Evolutionary conservation across 139 green algal species (phyloP).

Genomic region (Chlorella sorokiniana): DNA sequence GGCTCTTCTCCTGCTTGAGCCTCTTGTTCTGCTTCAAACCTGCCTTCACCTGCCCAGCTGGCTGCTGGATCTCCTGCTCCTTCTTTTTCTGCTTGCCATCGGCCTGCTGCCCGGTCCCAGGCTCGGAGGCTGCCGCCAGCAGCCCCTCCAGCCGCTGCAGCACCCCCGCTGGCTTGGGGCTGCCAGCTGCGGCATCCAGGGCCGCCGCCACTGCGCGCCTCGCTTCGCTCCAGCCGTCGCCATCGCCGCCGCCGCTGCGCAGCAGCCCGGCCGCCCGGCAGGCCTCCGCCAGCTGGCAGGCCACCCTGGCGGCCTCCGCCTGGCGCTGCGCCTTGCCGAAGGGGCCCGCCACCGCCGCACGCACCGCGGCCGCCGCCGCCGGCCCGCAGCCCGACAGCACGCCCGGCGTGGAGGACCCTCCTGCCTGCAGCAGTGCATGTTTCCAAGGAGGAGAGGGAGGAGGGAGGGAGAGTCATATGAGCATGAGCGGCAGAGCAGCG

Average conservation of each 20-base stretch:
- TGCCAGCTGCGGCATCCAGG: background rate
- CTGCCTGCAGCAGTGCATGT: background rate
- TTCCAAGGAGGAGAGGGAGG: background rate
- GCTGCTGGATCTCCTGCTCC: background rate
- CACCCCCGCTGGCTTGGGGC: slow-evolving; percentile 3
- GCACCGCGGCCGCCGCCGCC: background rate
- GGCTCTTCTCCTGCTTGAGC: too few relatives aligned
- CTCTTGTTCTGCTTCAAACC: too few relatives aligned
- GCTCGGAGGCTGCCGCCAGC: background rate
- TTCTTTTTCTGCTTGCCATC: background rate
- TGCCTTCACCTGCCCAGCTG: too few relatives aligned
- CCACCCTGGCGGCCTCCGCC: slow-evolving; percentile 14
- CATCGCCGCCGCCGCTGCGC: background rate
- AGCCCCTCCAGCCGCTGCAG: slow-evolving; percentile 18
- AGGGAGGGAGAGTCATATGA: background rate
- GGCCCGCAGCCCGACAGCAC: background rate
- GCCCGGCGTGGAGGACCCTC: background rate
- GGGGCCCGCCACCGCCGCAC: background rate
- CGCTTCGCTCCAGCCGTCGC: background rate
- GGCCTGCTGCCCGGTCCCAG: background rate
- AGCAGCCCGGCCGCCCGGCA: background rate
- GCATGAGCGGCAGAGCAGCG: too few relatives aligned
- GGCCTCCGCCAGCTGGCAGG: slow-evolving; percentile 39
- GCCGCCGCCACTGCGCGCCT: background rate
- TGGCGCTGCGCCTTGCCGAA: slow-evolving; percentile 32